These are phyloP conservation scores for Gloeopeniophorella convolvens DNA, from an alignment of 768 basidiomycete genomes.

Conservation along the genomic window DNA sequence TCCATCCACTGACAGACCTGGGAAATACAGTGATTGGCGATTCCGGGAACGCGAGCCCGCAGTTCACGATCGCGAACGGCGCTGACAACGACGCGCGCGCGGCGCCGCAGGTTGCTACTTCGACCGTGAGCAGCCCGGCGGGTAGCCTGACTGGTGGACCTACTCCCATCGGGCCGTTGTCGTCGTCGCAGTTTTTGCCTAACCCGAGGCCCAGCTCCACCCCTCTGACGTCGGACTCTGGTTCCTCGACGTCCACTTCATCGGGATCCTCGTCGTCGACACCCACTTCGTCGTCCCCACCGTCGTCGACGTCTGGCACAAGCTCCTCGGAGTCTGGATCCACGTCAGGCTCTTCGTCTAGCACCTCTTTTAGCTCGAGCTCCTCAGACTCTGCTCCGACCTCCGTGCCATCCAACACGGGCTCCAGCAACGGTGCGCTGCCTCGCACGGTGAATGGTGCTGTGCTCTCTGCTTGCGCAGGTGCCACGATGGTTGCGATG, in stretches of 20 bases:
- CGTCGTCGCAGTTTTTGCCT: background rate
- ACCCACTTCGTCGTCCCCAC: background rate
- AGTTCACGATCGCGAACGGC: constrained; percentile 10
- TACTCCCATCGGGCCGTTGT: too few relatives aligned
- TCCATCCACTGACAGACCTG: background rate
- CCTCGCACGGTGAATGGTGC: background rate
- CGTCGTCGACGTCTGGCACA: background rate
- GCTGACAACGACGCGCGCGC: background rate
- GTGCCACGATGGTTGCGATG: background rate
- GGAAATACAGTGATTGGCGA: constrained; percentile 7
- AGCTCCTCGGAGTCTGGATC: background rate
- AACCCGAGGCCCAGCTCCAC: background rate
- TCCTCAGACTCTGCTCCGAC: too few relatives aligned
- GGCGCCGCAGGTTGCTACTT: background rate
- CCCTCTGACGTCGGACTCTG: background rate
- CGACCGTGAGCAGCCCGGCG: too few relatives aligned
- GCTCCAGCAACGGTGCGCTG: background rate
- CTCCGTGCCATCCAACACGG: background rate
- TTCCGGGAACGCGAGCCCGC: constrained; percentile 16
- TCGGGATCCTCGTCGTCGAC: background rate
- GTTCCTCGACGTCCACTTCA: background rate
- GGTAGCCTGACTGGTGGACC: too few relatives aligned
- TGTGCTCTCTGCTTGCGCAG: background rate
- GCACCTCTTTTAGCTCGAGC: background rate
- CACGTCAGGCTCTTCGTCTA: background rate